Evolutionary conservation across 345 rosid species (phyloP).

Genomic region (Citrus hindsii): DNA sequence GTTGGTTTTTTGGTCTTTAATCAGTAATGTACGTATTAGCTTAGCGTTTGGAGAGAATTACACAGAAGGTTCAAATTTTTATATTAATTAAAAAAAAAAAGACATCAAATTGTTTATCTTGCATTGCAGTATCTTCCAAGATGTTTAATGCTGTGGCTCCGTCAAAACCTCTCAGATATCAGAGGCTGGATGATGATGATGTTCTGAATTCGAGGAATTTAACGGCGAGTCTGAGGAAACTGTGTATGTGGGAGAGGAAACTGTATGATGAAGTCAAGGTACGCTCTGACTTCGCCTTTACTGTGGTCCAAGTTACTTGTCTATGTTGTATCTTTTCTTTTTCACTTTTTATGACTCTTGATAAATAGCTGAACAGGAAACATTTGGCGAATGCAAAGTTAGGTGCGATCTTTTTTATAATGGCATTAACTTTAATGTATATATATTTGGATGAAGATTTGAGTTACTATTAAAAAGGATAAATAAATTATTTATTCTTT

Average conservation of each 20-base stretch:
- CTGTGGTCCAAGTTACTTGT: constrained; percentile 11
- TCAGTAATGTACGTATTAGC: background rate
- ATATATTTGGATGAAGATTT: background rate
- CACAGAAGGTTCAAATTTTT: background rate
- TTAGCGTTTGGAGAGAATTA: background rate
- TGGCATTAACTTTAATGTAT: background rate
- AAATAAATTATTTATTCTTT: too few relatives aligned
- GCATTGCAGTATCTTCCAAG: constrained; percentile 35
- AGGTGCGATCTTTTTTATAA: background rate
- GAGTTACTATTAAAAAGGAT: too few relatives aligned
- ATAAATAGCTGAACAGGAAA: background rate
- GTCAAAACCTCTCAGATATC: constrained; percentile 17
- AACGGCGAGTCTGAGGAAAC: constrained; percentile 50
- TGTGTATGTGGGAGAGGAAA: constrained; percentile 72
- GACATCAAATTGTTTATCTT: background rate
- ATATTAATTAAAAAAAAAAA: background rate
- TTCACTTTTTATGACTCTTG: background rate
- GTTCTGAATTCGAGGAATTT: constrained; percentile 35
- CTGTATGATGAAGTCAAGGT: constrained; percentile 76
- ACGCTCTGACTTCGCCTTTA: background rate
- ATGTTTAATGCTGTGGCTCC: constrained; percentile 24
- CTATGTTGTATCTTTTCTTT: background rate
- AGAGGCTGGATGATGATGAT: constrained; percentile 27
- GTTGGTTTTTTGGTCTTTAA: background rate
- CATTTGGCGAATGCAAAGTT: background rate